These are phyloP conservation scores for Pinus tabuliformis DNA, from an alignment of 75 land plant genomes.

Conservation along the genomic window DNA sequence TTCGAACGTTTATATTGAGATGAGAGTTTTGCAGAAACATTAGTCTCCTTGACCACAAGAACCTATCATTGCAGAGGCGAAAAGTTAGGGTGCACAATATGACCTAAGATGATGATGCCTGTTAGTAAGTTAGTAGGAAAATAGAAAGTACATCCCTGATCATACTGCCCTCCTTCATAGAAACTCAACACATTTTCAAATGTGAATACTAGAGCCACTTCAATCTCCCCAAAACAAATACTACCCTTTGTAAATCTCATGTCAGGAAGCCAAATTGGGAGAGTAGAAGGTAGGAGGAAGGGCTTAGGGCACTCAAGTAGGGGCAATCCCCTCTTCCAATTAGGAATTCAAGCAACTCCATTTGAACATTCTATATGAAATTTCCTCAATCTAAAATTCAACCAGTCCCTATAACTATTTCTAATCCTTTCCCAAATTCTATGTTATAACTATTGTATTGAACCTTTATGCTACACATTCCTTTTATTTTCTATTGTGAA, in stretches of 20 bases:
- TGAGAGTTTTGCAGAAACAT: neutral
- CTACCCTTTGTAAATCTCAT: constrained; percentile 51
- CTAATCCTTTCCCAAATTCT: no score
- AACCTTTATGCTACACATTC: no score
- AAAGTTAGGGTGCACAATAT: constrained; percentile 50
- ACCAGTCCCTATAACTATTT: neutral
- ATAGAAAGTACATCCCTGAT: constrained; percentile 48
- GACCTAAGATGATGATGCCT: constrained; percentile 57
- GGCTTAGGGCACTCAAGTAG: neutral
- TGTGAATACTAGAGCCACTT: constrained; percentile 35
- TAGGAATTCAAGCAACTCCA: neutral
- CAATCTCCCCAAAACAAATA: constrained; percentile 64
- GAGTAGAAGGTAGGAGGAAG: constrained; percentile 3
- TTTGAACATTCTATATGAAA: neutral
- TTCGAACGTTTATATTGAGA: neutral
- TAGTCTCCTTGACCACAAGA: constrained; percentile 46
- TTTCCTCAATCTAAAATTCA: neutral
- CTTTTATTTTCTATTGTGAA: no score
- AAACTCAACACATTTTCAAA: constrained; percentile 57
- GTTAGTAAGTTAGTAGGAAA: constrained; percentile 58
- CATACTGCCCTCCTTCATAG: constrained; percentile 9
- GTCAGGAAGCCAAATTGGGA: constrained; percentile 13
- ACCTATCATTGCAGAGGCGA: constrained; percentile 44
- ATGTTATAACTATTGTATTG: no score
- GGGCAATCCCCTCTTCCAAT: neutral